Evolutionary conservation across 2,329 filamentous ascomycete genomes (phyloP).

Genomic region (Neofusicoccum parvum): DNA sequence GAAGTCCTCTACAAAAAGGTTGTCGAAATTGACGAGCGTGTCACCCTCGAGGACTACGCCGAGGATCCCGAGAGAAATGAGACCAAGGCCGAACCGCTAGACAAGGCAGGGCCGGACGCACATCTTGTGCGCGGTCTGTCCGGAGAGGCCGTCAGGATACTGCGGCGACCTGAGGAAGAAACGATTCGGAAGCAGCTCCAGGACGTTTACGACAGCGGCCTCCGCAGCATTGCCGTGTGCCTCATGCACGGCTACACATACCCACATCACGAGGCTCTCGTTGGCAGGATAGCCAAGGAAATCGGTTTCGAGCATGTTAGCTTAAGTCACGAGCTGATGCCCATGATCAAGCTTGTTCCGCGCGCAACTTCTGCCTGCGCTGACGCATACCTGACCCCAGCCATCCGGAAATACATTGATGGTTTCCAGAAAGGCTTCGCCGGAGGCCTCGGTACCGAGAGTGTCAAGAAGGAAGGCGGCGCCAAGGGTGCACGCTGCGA

Average conservation of each 20-base stretch:
- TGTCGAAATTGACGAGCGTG: conserved; percentile 86
- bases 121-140: conserved; percentile 71
- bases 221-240: conserved; percentile 83
- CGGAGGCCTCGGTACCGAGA: conserved; percentile 75
- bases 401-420: conserved; percentile 74
- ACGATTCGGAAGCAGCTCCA: conserved; percentile 64
- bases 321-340: conserved; percentile 79
- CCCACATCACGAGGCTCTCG: conserved; percentile 77
- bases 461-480: conserved; percentile 67
- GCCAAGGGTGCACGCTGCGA: conserved; percentile 78
- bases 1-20: conserved; percentile 84
- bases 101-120: conserved; percentile 47
- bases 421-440: conserved; percentile 81
- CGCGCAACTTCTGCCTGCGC: conserved; percentile 76
- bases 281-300: conserved; percentile 75
- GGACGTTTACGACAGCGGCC: conserved; percentile 68
- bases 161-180: conserved; percentile 62
- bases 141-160: conserved; percentile 72
- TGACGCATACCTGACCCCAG: conserved; percentile 78
- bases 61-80: conserved; percentile 74
- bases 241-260: conserved; percentile 93
- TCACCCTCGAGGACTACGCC: conserved; percentile 88
- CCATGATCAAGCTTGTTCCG: conserved; percentile 82
- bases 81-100: conserved; percentile 57
- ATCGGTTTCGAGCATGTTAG: conserved; percentile 85